Evolutionary conservation across 495 filamentous ascomycete species (phyloP), one percentile per base, ranked within the genome.

Genomic region (Acidiella bohemica): DNA sequence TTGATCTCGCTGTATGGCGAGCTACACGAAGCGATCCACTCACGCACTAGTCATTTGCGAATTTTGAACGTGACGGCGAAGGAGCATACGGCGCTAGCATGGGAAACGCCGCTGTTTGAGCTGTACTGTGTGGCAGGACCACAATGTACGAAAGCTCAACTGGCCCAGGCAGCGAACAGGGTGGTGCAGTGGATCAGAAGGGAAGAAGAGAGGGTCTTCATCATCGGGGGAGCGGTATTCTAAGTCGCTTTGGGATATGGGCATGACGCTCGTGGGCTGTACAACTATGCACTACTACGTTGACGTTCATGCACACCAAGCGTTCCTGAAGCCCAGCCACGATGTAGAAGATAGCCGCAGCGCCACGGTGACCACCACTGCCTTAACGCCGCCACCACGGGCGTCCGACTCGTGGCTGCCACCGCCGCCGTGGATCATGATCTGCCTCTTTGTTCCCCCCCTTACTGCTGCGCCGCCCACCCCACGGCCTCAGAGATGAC

Each of bases 121-220:
- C 67, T 97, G 35, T 97, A 95, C 64, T 88, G 82, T 55, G 78
- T 96, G 6, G 84, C 86, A n/a, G 80, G 80, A 11, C 75, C 77
- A 3, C 76, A 79, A 35, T 71, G 80, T 32, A 79, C 75, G 46
- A 69, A 87, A n/a, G 73, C 76, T 32, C 75, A 76, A 11, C 67
- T 96, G 39, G 81, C 84, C 14, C 80, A 87, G 59, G 81, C 80
- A 14, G 92, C 86, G 10, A 90, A 83, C 46, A 76, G 80, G 56
- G 71, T 96, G 26, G 74, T 85, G 6, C 78, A 83, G 53, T 99
- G 88, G 88, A 78, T 86, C 3, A 76, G 80, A 45, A 67, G 76
- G 40, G 88, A 96, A 56, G 90, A 96, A 60, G 84, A 95, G 53
- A 67, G 90, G 43, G 54, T 96, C 6, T 99, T 96, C 56, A 93